Evolutionary conservation across 768 basidiomycete species (phyloP), one percentile per base, ranked within the genome.

Genomic region (Pulveroboletus sp.): DNA sequence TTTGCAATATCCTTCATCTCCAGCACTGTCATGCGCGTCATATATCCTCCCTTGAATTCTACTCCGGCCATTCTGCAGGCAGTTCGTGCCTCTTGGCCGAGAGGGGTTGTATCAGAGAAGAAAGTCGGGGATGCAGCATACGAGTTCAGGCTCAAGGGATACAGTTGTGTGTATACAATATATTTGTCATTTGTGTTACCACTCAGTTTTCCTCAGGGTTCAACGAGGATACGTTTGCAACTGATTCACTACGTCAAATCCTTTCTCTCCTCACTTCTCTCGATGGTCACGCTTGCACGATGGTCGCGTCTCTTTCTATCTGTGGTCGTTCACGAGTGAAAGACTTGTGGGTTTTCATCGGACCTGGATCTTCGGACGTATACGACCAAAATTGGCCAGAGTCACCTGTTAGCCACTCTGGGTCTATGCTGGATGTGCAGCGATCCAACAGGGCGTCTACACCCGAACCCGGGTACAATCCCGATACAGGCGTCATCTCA

Each of bases 31-130:
- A 75, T 89, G 70, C 82, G 86, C 45, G 88, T 89, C 46, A 81
- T 89, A 47, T 74, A 78, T 27, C 86, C 88, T n/a, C 87, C 87
- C 14, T 75, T 89, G 28, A 78, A 82, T 55, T 76, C 81, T 31
- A 89, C 88, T 7, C 87, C 87, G 9, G 87, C 87, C 47, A 87
- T 89, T 48, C 72, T 89, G n/a, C 83, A 86, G 61, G 84, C 86
- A 15, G 85, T 89, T 17, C 77, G 87, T 49, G 78, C 75, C 18
- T 79, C 88, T 31, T 89, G 87, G 88, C 87, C 87, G 15, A 76
- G 86, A 57, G 88, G 87, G 15, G 85, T 89, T 9, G 79, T 85
- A 8, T 81, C 82, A 0, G 87, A 89, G 66, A 86, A 82, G 72
- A 89, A 85, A 58, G 74, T 88, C 2, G 83, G 78, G 5, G 80